phyloP scores from a whole-genome alignment of 345 rosid genomes.

The Populus alba region DNA sequence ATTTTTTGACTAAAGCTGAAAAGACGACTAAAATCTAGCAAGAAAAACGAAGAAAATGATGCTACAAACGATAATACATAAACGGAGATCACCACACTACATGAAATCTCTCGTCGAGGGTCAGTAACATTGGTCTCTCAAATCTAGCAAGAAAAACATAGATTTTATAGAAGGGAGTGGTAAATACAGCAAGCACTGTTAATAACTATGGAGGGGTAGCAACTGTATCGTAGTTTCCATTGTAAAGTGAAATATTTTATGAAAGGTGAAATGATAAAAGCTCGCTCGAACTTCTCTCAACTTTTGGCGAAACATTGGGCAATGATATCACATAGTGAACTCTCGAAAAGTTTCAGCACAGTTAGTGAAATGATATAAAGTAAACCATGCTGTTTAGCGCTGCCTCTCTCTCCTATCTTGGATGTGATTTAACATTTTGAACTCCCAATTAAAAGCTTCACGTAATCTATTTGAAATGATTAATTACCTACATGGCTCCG shows the following conservation, averaged over 20 bases:
- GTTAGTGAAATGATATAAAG: conserved; percentile 20
- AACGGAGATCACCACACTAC: too few relatives aligned
- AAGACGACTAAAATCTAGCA: too few relatives aligned
- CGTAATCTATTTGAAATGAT: neutral
- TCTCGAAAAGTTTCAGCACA: neutral
- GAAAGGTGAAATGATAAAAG: conserved; percentile 4
- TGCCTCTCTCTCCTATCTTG: neutral
- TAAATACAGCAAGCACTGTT: neutral
- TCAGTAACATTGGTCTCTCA: too few relatives aligned
- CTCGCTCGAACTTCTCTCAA: neutral
- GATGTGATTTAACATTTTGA: conserved; percentile 28
- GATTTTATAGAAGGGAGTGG: neutral
- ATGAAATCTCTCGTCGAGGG: too few relatives aligned
- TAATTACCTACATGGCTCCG: neutral
- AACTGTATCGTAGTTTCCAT: neutral
- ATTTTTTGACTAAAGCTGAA: too few relatives aligned
- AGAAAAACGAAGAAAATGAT: too few relatives aligned
- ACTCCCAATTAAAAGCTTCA: conserved; percentile 9
- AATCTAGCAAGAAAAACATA: too few relatives aligned
- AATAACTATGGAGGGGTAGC: neutral
- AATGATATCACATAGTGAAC: conserved; percentile 10
- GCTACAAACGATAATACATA: too few relatives aligned
- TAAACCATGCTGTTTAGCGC: neutral
- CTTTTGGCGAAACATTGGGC: conserved; percentile 15
- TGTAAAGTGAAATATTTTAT: neutral